phyloP scores from a whole-genome alignment of 306 rosid genomes.

The Pyrus bretschneideri region DNA sequence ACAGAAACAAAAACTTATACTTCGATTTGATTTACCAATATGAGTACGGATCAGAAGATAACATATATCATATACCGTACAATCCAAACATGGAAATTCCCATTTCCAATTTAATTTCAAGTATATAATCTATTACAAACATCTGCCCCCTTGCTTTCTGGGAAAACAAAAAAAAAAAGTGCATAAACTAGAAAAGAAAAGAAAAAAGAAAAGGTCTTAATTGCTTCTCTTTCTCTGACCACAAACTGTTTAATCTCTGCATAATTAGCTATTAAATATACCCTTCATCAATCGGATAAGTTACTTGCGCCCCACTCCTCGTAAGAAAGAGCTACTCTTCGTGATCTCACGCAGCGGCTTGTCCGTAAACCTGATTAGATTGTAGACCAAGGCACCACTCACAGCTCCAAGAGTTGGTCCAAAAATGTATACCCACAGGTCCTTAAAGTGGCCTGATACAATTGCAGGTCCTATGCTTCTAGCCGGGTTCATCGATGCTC shows the following conservation, averaged over 20 bases:
- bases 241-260: not conserved
- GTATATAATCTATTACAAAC: not conserved
- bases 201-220: not conserved
- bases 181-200: not conserved
- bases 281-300: slow-evolving; percentile 4
- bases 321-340: slow-evolving; percentile 52
- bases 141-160: not conserved
- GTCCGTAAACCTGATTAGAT: slow-evolving; percentile 46
- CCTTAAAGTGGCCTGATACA: slow-evolving; percentile 30
- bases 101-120: not conserved
- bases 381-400: slow-evolving; percentile 58
- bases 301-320: not conserved
- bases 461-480: slow-evolving; percentile 84
- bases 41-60: not conserved
- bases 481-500: slow-evolving; percentile 92
- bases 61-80: not conserved
- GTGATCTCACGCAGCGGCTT: slow-evolving; percentile 67
- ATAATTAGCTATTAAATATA: not conserved
- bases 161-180: not conserved
- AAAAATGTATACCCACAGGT: slow-evolving; percentile 60
- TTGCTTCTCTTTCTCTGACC: not conserved
- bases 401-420: slow-evolving; percentile 54
- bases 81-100: not conserved
- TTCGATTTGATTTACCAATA: not conserved
- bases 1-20: not conserved